These are phyloP conservation scores for Colletotrichum sp. DNA, from an alignment of 2,329 filamentous ascomycete species.

Conservation along the genomic window DNA sequence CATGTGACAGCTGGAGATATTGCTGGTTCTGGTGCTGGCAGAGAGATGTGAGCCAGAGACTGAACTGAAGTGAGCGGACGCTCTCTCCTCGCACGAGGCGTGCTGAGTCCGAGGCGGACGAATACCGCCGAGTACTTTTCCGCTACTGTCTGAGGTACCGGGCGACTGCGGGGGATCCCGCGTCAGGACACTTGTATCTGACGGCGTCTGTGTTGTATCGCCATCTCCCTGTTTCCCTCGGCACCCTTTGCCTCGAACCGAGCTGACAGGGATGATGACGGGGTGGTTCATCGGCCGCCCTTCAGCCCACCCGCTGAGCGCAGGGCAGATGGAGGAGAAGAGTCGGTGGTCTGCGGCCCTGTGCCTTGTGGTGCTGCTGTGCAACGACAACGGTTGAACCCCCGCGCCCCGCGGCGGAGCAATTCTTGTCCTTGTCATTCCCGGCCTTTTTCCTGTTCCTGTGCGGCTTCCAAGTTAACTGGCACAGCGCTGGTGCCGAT, in stretches of 20 bases:
- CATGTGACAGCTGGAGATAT: constrained; percentile 12
- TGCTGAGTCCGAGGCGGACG: constrained; percentile 3
- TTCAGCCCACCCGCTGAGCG: constrained; percentile 2
- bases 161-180: background rate
- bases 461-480: constrained; percentile 7
- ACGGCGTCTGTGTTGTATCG: background rate
- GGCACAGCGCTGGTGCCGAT: constrained; percentile 4
- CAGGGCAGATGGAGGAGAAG: background rate
- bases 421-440: background rate
- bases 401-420: constrained; percentile 6
- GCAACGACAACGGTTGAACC: background rate
- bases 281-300: constrained; percentile 11
- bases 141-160: background rate
- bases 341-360: background rate
- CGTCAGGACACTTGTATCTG: background rate
- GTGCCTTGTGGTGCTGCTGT: background rate
- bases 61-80: background rate
- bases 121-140: constrained; percentile 3
- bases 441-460: constrained; percentile 1
- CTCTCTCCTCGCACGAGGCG: background rate
- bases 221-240: constrained; percentile 5
- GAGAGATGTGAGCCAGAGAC: background rate
- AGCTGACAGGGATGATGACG: constrained; percentile 20
- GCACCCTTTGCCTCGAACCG: constrained; percentile 10
- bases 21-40: background rate